A percentile compares a stretch with the other conserved stretches of the same genome.
These are phyloP conservation scores for Colletotrichum godetiae DNA, from an alignment of 2,329 filamentous ascomycete species.

Conservation along the genomic window DNA sequence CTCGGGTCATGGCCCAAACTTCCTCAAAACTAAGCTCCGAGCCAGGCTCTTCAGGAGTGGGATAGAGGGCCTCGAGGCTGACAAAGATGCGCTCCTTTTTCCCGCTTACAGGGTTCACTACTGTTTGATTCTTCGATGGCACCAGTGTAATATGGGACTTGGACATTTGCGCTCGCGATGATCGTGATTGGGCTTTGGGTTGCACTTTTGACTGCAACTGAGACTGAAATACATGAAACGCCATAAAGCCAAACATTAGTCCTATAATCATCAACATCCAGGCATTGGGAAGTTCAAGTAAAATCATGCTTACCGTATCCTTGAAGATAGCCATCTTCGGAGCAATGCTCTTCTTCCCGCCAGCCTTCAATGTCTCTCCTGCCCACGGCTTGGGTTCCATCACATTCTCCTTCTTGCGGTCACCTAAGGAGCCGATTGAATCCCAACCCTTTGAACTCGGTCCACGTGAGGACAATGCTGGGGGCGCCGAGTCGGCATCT, in stretches of 20 bases:
- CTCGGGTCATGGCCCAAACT: conserved; percentile 81
- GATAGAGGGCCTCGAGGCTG: conserved; percentile 87
- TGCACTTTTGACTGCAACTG: conserved; percentile 47
- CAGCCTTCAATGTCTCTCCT: conserved; percentile 89
- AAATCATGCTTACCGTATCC: conserved; percentile 82
- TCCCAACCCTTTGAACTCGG: conserved; percentile 84
- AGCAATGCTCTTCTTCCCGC: conserved; percentile 80
- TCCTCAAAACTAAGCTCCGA: conserved; percentile 93
- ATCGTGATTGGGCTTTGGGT: conserved; percentile 36
- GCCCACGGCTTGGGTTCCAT: conserved; percentile 90
- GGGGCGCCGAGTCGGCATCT: conserved; percentile 73
- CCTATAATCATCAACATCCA: conserved; percentile 91
- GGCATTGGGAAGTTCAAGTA: conserved; percentile 52
- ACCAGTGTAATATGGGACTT: conserved; percentile 73
- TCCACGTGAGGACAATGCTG: conserved; percentile 64
- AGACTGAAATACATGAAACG: conserved; percentile 65
- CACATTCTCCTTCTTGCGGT: conserved; percentile 94
- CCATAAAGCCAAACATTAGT: conserved; percentile 78
- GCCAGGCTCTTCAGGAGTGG: conserved; percentile 75
- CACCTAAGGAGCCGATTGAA: conserved; percentile 85
- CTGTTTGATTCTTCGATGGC: conserved; percentile 80
- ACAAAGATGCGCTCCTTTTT: conserved; percentile 89
- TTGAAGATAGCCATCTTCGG: conserved; percentile 94
- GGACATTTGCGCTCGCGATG: conserved; percentile 67
- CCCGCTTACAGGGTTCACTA: conserved; percentile 83